A percentile compares a stretch with the other conserved stretches of the same genome.
phyloP scores from a whole-genome alignment of 768 basidiomycete species.

The Phlebiopsis gigantea region DNA sequence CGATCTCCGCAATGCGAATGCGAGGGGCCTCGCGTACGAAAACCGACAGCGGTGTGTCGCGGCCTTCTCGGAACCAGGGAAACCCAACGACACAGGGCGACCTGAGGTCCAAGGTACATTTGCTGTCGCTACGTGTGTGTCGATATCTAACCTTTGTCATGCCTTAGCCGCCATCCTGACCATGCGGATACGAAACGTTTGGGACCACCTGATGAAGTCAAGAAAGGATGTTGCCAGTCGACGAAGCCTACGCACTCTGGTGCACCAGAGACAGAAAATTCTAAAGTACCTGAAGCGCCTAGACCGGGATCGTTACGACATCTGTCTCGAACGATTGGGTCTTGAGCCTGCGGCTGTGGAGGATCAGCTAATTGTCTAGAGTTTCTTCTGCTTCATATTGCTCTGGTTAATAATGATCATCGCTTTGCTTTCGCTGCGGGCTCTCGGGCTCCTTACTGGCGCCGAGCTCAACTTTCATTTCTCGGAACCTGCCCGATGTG shows the following conservation, averaged over 20 bases:
- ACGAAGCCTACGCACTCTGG: constrained; percentile 66
- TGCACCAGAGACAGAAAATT: constrained; percentile 80
- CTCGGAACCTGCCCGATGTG: neutral
- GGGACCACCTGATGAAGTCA: constrained; percentile 62
- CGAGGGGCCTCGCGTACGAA: constrained; percentile 80
- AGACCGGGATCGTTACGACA: constrained; percentile 69
- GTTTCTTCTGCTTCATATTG: neutral
- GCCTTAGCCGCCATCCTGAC: constrained; percentile 79
- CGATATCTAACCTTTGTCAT: neutral
- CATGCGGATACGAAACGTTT: constrained; percentile 76
- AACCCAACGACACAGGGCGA: constrained; percentile 71
- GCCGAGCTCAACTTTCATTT: neutral
- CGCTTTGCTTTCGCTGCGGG: neutral
- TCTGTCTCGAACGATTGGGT: constrained; percentile 65
- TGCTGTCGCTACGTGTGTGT: neutral
- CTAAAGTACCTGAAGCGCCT: constrained; percentile 70
- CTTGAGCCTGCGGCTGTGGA: constrained; percentile 79
- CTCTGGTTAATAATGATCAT: neutral
- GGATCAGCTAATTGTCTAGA: constrained; percentile 78
- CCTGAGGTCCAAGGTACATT: constrained; percentile 86
- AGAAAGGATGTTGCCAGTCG: constrained; percentile 76
- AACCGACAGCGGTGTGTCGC: constrained; percentile 75
- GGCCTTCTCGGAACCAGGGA: constrained; percentile 69
- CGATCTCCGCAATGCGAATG: constrained; percentile 86
- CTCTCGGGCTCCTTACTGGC: neutral